Percentiles rank a stretch among this genome's conserved stretches.
Conservation (phyloP, 768 basidiomycete genomes). For the Leccinum sublutescens region DNA sequence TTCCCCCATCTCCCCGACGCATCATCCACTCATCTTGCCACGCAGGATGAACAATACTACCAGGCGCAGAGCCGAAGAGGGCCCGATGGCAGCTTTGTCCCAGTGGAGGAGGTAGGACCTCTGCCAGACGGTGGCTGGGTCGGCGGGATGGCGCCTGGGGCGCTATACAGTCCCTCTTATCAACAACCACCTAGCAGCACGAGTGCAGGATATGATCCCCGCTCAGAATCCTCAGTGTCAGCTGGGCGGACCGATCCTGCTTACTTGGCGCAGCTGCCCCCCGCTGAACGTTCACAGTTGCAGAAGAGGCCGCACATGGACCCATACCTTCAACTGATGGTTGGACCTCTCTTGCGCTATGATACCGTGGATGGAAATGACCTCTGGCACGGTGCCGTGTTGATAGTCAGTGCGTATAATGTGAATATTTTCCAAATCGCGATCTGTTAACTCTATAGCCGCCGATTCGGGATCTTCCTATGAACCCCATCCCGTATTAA, state of each 20-base stretch:
- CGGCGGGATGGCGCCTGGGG: slow-evolving; percentile 52
- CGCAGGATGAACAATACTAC: slow-evolving; percentile 32
- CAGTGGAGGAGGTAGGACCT: slow-evolving; percentile 59
- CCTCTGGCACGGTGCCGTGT: slow-evolving; percentile 83
- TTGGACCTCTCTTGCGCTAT: slow-evolving; percentile 85
- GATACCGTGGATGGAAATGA: slow-evolving; percentile 80
- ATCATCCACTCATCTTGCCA: slow-evolving; percentile 17
- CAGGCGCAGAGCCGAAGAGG: slow-evolving; percentile 35
- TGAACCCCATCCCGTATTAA: slow-evolving; percentile 67
- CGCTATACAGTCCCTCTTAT: slow-evolving; percentile 14
- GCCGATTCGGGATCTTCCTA: slow-evolving; percentile 78
- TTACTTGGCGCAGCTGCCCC: slow-evolving; percentile 49
- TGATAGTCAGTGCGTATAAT: slow-evolving; percentile 79
- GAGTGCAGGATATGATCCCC: slow-evolving; percentile 30
- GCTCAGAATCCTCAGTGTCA: slow-evolving; percentile 4
- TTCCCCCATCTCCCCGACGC: neutral
- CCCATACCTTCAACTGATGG: slow-evolving; percentile 88
- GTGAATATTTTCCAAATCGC: neutral
- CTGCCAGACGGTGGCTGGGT: slow-evolving; percentile 56
- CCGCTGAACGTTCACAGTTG: slow-evolving; percentile 64
- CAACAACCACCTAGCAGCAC: slow-evolving; percentile 18
- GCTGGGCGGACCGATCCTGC: slow-evolving; percentile 17
- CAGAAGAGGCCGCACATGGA: slow-evolving; percentile 65
- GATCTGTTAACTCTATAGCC: slow-evolving; percentile 41
- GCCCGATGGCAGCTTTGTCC: slow-evolving; percentile 48